These are phyloP conservation scores for Asparagopsis taxiformis DNA, from an alignment of 31 red algal genomes.

Conservation along the genomic window DNA sequence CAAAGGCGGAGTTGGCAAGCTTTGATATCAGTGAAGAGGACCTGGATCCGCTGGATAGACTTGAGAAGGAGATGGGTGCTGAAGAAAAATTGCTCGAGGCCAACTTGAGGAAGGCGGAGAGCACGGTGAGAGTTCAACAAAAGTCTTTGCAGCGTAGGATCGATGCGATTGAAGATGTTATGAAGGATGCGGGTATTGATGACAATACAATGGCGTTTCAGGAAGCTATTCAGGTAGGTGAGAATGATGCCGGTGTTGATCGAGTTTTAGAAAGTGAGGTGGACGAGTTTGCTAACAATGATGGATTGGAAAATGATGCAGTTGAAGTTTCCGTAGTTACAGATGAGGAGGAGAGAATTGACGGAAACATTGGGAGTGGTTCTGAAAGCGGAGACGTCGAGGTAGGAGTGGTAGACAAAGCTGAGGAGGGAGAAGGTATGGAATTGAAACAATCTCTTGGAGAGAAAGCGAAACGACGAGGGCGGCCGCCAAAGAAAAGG, in stretches of 20 bases:
- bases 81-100: conserved; percentile 8
- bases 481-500: not conserved
- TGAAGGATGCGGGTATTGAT: not conserved
- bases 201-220: not conserved
- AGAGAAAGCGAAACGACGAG: not conserved
- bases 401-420: not conserved
- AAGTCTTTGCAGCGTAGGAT: not conserved
- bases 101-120: conserved; percentile 26
- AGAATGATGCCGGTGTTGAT: not conserved
- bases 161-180: conserved; percentile 10
- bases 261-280: conserved; percentile 11
- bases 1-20: conserved; percentile 16
- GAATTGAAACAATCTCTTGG: no score
- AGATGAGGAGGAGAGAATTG: no score
- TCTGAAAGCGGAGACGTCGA: conserved; percentile 3
- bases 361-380: no score
- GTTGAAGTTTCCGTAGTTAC: no score
- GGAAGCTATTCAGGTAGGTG: no score
- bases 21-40: conserved; percentile 4
- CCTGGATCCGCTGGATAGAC: conserved; percentile 2
- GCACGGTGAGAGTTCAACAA: conserved; percentile 19
- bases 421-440: not conserved
- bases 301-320: conserved; percentile 1
- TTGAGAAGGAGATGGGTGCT: conserved; percentile 24
- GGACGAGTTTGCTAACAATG: not conserved